A percentile compares a stretch with the other conserved stretches of the same genome.
phyloP scores from a whole-genome alignment of 371 early-diverging fungal genomes.

The Entomophthora muscae region DNA sequence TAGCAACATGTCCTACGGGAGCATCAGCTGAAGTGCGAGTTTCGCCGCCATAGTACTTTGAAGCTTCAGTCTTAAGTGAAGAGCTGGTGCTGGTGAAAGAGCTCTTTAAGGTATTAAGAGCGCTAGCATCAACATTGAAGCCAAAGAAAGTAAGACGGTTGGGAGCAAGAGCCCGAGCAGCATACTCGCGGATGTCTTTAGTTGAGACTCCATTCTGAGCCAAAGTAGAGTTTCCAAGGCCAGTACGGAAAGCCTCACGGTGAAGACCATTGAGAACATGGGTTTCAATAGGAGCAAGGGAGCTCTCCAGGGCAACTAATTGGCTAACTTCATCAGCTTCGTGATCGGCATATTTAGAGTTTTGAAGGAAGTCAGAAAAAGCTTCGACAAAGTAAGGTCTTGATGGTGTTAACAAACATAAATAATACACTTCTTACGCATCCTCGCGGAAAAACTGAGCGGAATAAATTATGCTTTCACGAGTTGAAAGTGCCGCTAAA shows the following conservation, averaged over 20 bases:
- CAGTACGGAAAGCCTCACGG: slow-evolving; percentile 78
- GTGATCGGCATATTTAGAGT: slow-evolving; percentile 67
- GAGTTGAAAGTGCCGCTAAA: slow-evolving; percentile 55
- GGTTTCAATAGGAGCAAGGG: slow-evolving; percentile 43
- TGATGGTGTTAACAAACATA: slow-evolving; percentile 5
- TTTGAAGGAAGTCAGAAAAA: slow-evolving; percentile 54
- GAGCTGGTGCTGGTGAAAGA: slow-evolving; percentile 25
- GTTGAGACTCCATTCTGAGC: slow-evolving; percentile 30
- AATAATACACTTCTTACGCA: slow-evolving; percentile 40
- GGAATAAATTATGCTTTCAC: slow-evolving; percentile 68
- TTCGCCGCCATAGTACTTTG: slow-evolving; percentile 76
- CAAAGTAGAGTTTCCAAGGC: slow-evolving; percentile 88
- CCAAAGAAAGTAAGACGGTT: slow-evolving; percentile 72
- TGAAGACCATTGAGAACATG: slow-evolving; percentile 68
- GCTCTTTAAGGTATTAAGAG: slow-evolving; percentile 22
- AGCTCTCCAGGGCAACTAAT: slow-evolving; percentile 46
- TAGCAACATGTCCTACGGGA: slow-evolving; percentile 16
- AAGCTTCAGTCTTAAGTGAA: slow-evolving; percentile 18
- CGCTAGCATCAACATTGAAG: slow-evolving; percentile 56
- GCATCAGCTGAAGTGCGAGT: slow-evolving; percentile 41
- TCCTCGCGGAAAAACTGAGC: slow-evolving; percentile 84
- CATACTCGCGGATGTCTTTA: slow-evolving; percentile 51
- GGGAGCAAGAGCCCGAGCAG: slow-evolving; percentile 42
- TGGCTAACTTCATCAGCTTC: slow-evolving; percentile 63
- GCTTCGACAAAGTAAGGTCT: slow-evolving; percentile 78